A percentile compares a stretch with the other conserved stretches of the same genome.
Conservation (phyloP, 1,284 basidiomycete genomes). For the Coniferiporia weirii region DNA sequence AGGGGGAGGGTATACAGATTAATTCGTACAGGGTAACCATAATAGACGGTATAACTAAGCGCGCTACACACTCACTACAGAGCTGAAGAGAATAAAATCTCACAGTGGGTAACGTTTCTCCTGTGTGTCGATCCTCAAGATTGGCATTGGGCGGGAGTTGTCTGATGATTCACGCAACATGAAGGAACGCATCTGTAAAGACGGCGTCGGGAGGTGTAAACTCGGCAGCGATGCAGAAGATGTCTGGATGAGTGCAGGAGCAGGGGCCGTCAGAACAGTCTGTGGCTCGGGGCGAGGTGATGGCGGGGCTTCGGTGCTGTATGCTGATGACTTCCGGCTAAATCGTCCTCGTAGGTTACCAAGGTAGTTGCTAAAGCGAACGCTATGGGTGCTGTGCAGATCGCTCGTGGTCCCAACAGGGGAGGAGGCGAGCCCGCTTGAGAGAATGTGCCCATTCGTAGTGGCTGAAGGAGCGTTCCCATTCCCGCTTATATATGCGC, state of each 20-base stretch:
- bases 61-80: no score
- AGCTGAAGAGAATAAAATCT: no score
- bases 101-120: neutral
- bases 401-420: constrained; percentile 6
- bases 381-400: constrained; percentile 4
- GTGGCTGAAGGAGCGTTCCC: neutral
- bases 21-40: no score
- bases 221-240: constrained; percentile 6
- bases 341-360: neutral
- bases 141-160: constrained; percentile 1
- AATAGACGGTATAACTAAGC: no score
- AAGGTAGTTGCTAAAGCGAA: constrained; percentile 16
- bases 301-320: neutral
- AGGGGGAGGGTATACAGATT: no score
- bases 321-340: neutral
- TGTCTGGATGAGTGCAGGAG: constrained; percentile 9
- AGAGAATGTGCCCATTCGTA: neutral
- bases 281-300: neutral
- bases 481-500: neutral
- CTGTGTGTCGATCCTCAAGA: constrained; percentile 2
- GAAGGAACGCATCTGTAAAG: constrained; percentile 5
- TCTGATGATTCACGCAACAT: neutral
- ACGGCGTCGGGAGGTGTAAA: constrained; percentile 12
- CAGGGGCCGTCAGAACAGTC: neutral
- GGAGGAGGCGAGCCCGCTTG: constrained; percentile 8